Evolutionary conservation across 371 early-diverging fungal genomes (phyloP), one percentile per base, ranked within the genome.

Genomic region (Mucor velutinosus): DNA sequence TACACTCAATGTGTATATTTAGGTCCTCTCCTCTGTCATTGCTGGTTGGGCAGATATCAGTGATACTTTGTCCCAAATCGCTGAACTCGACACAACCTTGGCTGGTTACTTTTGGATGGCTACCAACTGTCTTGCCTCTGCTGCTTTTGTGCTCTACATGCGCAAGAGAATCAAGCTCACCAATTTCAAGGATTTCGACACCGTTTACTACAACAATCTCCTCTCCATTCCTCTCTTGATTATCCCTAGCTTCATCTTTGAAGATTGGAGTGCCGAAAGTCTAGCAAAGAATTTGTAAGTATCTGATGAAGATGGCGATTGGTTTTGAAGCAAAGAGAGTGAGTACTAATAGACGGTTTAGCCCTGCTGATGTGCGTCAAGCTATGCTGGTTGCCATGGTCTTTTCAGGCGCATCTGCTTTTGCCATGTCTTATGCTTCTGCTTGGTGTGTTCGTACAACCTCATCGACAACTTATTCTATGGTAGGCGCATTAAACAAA

Each of bases 401-500:
- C 0, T 77, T 99, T 30, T 95, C 95, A 32, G 93, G 96, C 33
- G 76, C 93, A 7, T 89, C 92, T 17, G 94, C 96, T 7, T 97
- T 98, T 85, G 90, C 89, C 57, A 99, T 98, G 77, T 90, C 94
- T 11, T 97, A 94, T 78, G 89, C 92, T 43, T 94, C 94, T 60
- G 93, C 95, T 2, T 98, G 97, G 98, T 95, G 97, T 76, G 90
- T 99, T 19, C 90, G 97, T 66, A 92, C 93, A 7, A 95, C 99
- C 17, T 89, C 90, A 3, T 95, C 99, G 1, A 99, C 99, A 11
- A 98, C 99, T 0, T 95, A 97, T 81, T 94, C 94, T 58, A 99
- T 99, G 99, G 94, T 97, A 19, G 99, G 99, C 17, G 98, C 99
- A 11, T 88, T 99, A 41, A 99, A 99, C 83, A 99, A 99, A 75